A percentile compares a stretch with the other conserved stretches of the same genome.
Evolutionary conservation across 108 stramenopile species (phyloP).

Genomic region (Chaetoceros tenuissimus): DNA sequence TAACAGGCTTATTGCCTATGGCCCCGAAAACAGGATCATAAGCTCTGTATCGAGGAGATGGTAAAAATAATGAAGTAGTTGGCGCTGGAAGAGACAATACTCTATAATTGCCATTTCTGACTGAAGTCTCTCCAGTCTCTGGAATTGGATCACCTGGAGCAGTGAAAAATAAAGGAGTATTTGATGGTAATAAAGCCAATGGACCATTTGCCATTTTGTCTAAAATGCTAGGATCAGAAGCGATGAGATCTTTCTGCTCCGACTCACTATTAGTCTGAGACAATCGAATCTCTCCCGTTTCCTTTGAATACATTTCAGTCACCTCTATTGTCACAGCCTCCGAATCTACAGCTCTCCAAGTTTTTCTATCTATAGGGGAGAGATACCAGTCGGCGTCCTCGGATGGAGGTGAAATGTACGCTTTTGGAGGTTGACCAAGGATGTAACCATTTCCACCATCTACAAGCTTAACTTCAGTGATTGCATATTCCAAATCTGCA

Average conservation of each 20-base stretch:
- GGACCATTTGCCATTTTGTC: slow-evolving; percentile 41
- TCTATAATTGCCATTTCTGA: slow-evolving; percentile 24
- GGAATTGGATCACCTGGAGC: slow-evolving; percentile 3
- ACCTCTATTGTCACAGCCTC: slow-evolving; percentile 25
- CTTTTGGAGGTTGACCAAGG: slow-evolving; percentile 43
- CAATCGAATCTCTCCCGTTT: neutral
- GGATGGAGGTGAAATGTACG: slow-evolving; percentile 34
- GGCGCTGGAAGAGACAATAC: slow-evolving; percentile 45
- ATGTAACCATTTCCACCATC: slow-evolving; percentile 68
- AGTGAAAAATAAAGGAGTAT: slow-evolving; percentile 38
- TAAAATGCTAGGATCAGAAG: slow-evolving; percentile 25
- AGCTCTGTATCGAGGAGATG: slow-evolving; percentile 50
- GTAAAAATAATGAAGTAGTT: slow-evolving; percentile 12
- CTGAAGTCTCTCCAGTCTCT: slow-evolving; percentile 8
- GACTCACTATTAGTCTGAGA: neutral
- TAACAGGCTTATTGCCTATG: slow-evolving; percentile 67
- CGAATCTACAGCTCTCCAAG: slow-evolving; percentile 21
- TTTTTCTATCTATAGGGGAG: slow-evolving; percentile 8
- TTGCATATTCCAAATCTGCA: slow-evolving; percentile 64
- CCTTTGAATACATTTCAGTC: slow-evolving; percentile 24
- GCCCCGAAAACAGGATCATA: slow-evolving; percentile 77
- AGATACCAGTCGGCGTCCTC: slow-evolving; percentile 80
- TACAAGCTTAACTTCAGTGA: slow-evolving; percentile 29
- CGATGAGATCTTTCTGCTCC: neutral
- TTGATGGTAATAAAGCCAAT: slow-evolving; percentile 46